Evolutionary conservation across 495 filamentous ascomycete species (phyloP), one percentile per base, ranked within the genome.

Genomic region (Aspergillus indologenus): DNA sequence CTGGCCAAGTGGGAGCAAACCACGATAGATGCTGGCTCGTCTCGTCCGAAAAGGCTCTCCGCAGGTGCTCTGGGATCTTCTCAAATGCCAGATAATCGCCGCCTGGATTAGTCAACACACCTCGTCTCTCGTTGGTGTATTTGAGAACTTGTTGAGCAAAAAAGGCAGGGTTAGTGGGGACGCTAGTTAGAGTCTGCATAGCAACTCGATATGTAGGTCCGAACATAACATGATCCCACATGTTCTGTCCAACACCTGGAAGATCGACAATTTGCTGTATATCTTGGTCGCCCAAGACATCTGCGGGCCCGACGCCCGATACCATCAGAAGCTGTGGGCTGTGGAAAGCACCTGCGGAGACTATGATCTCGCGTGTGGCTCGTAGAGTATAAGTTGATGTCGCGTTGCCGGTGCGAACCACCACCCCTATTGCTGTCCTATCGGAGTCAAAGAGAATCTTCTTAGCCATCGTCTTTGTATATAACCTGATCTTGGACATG

Each of bases 1-100:
- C 82, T 0, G 83, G 85, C 83, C 84, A 87, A 61, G 86, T 83
- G 0, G 54, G 12, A 0, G 83, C 76, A 51, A 80, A 81, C 43
- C 52, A 52, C 18, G 61, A 58, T 7, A 85, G 75, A 42, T 65
- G 67, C 0, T 53, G n/a, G 17, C 68, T 44, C 14, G 68, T 63
- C 45, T 56, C 34, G 0, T 46, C 19, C 4, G 65, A 70, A 17
- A 75, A 61, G 1, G n/a, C 43, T 0, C 60, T 48, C 26, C 71
- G 66, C 1, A 59, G 48, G 6, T 14, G 1, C 0, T 15, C 3
- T n/a, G 75, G 71, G 43, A 75, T 34, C 61, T 82, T 83, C 58
- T 85, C 83, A 52, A 73, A 84, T 0, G 71, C 78, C 1, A 83
- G 49, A 50, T 71, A 79, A 45, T 81, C 82, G 14, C 61, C 59